phyloP scores from a whole-genome alignment of 148 eudicot genomes.

The Amaranthus cruentus region DNA sequence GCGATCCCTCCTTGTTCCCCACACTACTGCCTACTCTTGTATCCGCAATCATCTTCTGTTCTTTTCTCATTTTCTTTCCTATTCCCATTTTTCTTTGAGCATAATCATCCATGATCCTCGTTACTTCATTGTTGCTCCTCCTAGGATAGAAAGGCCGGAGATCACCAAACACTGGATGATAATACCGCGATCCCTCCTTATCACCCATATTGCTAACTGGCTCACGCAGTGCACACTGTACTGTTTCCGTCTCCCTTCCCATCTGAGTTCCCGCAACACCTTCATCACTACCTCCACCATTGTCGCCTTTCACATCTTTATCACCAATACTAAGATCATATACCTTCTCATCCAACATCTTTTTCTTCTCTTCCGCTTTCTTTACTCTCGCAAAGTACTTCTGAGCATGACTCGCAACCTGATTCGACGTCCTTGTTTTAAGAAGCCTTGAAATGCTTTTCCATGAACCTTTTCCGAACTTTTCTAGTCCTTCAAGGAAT shows the following conservation, averaged over 20 bases:
- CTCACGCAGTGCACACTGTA: too few species aligned
- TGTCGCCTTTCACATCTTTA: neutral
- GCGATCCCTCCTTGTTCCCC: too few species aligned
- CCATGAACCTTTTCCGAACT: conserved; percentile 41
- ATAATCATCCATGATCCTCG: too few species aligned
- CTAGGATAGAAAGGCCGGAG: too few species aligned
- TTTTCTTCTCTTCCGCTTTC: conserved; percentile 4
- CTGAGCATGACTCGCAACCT: conserved; percentile 51
- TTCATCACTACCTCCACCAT: neutral
- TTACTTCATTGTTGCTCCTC: too few species aligned
- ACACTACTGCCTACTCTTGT: too few species aligned
- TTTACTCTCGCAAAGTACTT: conserved; percentile 26
- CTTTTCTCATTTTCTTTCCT: too few species aligned
- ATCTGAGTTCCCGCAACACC: neutral
- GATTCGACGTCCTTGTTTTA: conserved; percentile 26
- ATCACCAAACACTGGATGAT: too few species aligned
- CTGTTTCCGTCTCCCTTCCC: neutral
- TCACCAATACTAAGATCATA: conserved; percentile 26
- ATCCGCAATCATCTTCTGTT: too few species aligned
- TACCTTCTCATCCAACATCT: conserved; percentile 16
- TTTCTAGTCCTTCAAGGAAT: conserved; percentile 32
- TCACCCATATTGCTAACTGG: too few species aligned
- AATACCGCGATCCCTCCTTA: too few species aligned
- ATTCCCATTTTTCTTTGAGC: too few species aligned
- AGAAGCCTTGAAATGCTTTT: conserved; percentile 31